These are phyloP conservation scores for Hypoxylon sp. DNA, from an alignment of 2,329 filamentous ascomycete species.

Conservation along the genomic window DNA sequence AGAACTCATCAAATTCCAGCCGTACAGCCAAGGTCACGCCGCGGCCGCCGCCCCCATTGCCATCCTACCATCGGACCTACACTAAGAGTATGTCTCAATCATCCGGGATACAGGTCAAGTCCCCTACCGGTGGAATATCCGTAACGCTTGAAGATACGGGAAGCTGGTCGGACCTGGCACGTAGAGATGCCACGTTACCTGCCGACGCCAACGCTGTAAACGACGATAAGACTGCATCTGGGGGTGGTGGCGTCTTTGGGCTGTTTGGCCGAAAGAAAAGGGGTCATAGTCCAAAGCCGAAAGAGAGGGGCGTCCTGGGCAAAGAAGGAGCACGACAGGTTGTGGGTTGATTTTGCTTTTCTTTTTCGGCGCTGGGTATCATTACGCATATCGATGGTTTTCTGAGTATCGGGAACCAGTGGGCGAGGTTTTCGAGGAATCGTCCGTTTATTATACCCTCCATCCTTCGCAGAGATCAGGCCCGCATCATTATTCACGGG, in stretches of 20 bases:
- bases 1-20: slow-evolving; percentile 27
- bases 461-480: slow-evolving; percentile 20
- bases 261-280: slow-evolving; percentile 93
- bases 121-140: slow-evolving; percentile 86
- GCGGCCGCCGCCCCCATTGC: slow-evolving; percentile 50
- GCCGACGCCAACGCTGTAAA: slow-evolving; percentile 70
- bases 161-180: slow-evolving; percentile 91
- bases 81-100: slow-evolving; percentile 62
- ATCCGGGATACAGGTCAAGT: slow-evolving; percentile 76
- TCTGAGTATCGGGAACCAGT: slow-evolving; percentile 20
- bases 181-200: slow-evolving; percentile 81
- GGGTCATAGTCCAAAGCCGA: slow-evolving; percentile 92
- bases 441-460: slow-evolving; percentile 30
- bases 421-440: slow-evolving; percentile 9
- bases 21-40: slow-evolving; percentile 26
- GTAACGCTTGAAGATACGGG: slow-evolving; percentile 90
- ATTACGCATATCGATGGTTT: slow-evolving; percentile 42
- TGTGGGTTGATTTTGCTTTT: slow-evolving; percentile 66
- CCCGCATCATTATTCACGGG: slow-evolving; percentile 2
- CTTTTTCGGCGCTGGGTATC: slow-evolving; percentile 22
- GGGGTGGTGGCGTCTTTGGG: slow-evolving; percentile 83
- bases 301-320: slow-evolving; percentile 90
- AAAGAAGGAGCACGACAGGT: slow-evolving; percentile 93
- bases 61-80: slow-evolving; percentile 63
- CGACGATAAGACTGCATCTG: slow-evolving; percentile 65